Evolutionary conservation across 768 basidiomycete genomes (phyloP).

Genomic region (Cytidiella melzeri): DNA sequence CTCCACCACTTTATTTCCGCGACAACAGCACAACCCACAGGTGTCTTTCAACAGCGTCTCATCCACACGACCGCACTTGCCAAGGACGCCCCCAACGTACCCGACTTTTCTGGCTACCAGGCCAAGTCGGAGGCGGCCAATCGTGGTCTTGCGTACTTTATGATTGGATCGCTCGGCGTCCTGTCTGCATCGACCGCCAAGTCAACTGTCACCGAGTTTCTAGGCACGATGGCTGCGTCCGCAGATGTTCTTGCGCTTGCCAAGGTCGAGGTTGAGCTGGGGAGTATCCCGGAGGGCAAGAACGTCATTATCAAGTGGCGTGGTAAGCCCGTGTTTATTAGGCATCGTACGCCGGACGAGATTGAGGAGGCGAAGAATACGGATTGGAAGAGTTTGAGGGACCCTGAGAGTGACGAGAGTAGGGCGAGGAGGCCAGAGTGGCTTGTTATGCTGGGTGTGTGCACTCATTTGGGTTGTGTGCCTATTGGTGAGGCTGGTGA

Average conservation of each 20-base stretch:
- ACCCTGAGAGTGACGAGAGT: constrained; percentile 86
- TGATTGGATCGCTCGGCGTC: constrained; percentile 88
- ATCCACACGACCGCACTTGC: constrained; percentile 70
- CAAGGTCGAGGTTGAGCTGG: constrained; percentile 93
- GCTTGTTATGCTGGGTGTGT: constrained; percentile 88
- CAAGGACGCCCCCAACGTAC: constrained; percentile 75
- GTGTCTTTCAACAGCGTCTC: constrained; percentile 57
- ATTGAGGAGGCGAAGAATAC: constrained; percentile 84
- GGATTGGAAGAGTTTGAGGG: constrained; percentile 84
- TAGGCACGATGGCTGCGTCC: constrained; percentile 94
- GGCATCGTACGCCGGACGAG: constrained; percentile 88
- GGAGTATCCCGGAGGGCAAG: constrained; percentile 92
- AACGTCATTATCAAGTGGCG: constrained; percentile 99
- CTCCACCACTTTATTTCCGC: constrained; percentile 4
- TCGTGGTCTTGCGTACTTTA: constrained; percentile 81
- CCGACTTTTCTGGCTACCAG: constrained; percentile 83
- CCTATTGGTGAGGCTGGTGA: constrained; percentile 97
- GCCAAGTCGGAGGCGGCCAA: constrained; percentile 56
- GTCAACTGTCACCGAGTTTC: constrained; percentile 88
- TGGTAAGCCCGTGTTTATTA: constrained; percentile 99
- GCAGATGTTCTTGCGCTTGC: constrained; percentile 97
- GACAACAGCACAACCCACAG: constrained; percentile 44
- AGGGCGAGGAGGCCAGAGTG: constrained; percentile 94
- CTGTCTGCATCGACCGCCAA: constrained; percentile 93
- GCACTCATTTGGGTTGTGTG: constrained; percentile 98